Evolutionary conservation across 2,329 filamentous ascomycete species (phyloP), one percentile per base, ranked within the genome.

Genomic region (Paracorniculantispora psalliotae): DNA sequence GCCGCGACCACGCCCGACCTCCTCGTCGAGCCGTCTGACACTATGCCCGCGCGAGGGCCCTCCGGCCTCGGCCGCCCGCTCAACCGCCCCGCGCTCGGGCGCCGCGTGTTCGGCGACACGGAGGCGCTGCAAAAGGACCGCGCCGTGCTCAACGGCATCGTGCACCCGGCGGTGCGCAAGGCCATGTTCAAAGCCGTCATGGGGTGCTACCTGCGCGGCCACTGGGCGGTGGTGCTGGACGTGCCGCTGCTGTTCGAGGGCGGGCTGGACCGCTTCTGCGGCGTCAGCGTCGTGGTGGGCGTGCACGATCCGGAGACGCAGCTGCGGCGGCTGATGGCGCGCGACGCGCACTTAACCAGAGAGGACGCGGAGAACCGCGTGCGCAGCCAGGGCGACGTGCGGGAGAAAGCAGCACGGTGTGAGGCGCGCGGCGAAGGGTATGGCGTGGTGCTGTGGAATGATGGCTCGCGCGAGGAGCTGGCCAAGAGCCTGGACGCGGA

Each of bases 231-330:
- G 4, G 88, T 99, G 37, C 80, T 97, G 17, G 94, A 99, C 70
- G 87, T 99, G 9, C 94, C 94, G 54, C 77, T 99, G 57, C 80
- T 99, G 44, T 97, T 97, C 67, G 94, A 99, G 79, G 88, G 86
- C 66, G 85, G 86, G 2, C 86, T 96, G 73, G 94, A 99, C 72
- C 78, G 85, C 43, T 84, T 96, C 64, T 97, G 92, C 69, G 92
- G 92, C 4, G 87, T 86, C 0, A 89, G 96, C 17, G 75, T 96
- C 61, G 92, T 99, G 0, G 93, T 97, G 2, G 92, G 88, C 0
- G 92, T 97, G 21, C 79, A 76, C 12, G 90, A 96, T 65, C 87
- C 90, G 0, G 83, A 81, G 62, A 81, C 92, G 49, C 94, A 99
- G 79, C 93, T 97, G 83, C 76, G 82, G 68, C 79, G 94, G 59